Conservation (phyloP, 208 protist species). For the Trypanosoma lewisi region DNA sequence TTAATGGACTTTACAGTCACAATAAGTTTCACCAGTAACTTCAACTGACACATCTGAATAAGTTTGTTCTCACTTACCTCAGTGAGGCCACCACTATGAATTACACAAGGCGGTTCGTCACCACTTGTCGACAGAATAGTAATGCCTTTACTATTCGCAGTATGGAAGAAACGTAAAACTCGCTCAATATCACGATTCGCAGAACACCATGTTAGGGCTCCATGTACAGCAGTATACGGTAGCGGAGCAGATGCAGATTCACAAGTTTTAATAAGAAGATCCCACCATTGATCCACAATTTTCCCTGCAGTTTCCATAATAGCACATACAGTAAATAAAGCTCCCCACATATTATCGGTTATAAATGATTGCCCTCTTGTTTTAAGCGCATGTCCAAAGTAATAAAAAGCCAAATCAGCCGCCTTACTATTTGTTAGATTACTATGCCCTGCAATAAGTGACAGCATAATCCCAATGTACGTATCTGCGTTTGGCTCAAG, state of each 20-base stretch:
- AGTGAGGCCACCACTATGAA: constrained; percentile 36
- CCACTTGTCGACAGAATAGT: constrained; percentile 2
- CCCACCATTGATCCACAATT: constrained; percentile 83
- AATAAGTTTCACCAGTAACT: constrained; percentile 76
- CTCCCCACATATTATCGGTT: constrained; percentile 47
- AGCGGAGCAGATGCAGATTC: constrained; percentile 26
- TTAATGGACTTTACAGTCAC: constrained; percentile 60
- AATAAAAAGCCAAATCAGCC: constrained; percentile 59
- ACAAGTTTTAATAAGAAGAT: constrained; percentile 22
- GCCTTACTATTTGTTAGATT: constrained; percentile 4
- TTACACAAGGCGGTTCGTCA: constrained; percentile 14
- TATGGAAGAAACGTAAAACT: constrained; percentile 54
- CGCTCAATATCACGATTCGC: constrained; percentile 65
- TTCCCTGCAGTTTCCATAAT: constrained; percentile 56
- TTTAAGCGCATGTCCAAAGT: constrained; percentile 67
- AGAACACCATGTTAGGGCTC: constrained; percentile 63
- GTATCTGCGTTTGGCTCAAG: constrained; percentile 47
- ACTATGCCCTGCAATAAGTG: constrained; percentile 15
- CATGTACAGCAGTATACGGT: constrained; percentile 58
- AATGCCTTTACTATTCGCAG: constrained; percentile 51
- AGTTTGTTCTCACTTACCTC: constrained; percentile 1
- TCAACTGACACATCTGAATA: constrained; percentile 60
- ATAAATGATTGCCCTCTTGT: constrained; percentile 33
- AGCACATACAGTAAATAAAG: constrained; percentile 52
- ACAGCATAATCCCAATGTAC: constrained; percentile 45